Percentiles rank a stretch among this genome's conserved stretches.
phyloP scores from a whole-genome alignment of 164 flowering plant species.

The Chimonanthus salicifolius region DNA sequence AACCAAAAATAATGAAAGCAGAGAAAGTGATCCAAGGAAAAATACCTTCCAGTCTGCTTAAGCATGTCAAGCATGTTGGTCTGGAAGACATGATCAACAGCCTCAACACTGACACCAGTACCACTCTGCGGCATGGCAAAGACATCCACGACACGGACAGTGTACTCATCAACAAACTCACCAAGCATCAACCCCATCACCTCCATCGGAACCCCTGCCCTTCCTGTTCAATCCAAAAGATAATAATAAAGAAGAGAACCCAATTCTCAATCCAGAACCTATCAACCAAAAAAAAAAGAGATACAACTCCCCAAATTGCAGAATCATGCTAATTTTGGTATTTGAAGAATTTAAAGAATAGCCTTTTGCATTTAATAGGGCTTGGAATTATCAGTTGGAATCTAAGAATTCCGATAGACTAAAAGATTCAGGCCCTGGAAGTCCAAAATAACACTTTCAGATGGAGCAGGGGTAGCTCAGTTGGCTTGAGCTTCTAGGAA shows the following conservation, averaged over 20 bases:
- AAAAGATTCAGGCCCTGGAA: too few species aligned
- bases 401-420: too few species aligned
- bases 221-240: slow-evolving; percentile 38
- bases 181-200: slow-evolving; percentile 99
- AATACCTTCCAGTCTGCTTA: slow-evolving; percentile 93
- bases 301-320: neutral
- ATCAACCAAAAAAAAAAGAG: neutral
- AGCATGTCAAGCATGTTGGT: slow-evolving; percentile 99
- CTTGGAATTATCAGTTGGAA: too few species aligned
- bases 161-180: slow-evolving; percentile 96
- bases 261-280: slow-evolving; percentile 6
- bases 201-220: slow-evolving; percentile 99
- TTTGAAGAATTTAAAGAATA: too few species aligned
- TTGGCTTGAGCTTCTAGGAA: too few species aligned
- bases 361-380: too few species aligned
- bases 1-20: neutral
- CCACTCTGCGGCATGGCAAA: slow-evolving; percentile 99
- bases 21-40: too few species aligned
- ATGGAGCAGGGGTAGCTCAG: too few species aligned
- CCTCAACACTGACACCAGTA: slow-evolving; percentile 98
- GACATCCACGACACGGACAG: slow-evolving; percentile 97
- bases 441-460: too few species aligned
- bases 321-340: too few species aligned
- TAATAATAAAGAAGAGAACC: slow-evolving; percentile 6
- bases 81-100: slow-evolving; percentile 97